A percentile compares a stretch with the other conserved stretches of the same genome.
Conservation (phyloP, 805 yeast species). For the Metschnikowia kunwiensis region DNA sequence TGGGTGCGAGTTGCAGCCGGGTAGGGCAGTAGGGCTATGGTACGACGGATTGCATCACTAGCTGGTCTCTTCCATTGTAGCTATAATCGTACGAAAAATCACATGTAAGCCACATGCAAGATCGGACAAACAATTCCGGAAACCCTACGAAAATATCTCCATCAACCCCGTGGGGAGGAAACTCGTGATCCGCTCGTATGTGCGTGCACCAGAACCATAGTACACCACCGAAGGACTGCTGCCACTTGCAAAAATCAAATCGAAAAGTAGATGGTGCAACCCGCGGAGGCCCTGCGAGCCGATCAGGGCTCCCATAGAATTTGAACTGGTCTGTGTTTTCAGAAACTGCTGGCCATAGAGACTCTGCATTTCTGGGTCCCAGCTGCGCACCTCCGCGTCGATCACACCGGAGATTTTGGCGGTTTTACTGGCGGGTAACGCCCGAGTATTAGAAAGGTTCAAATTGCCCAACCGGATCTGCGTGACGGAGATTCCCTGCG, state of each 20-base stretch:
- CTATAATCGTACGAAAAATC: too few relatives aligned
- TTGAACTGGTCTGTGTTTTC: constrained; percentile 28
- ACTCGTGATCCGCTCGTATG: constrained; percentile 33
- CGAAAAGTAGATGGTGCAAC: constrained; percentile 39
- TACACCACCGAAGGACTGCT: constrained; percentile 32
- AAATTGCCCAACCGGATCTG: constrained; percentile 42
- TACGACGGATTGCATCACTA: too few relatives aligned
- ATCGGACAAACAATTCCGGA: too few relatives aligned
- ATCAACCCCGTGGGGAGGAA: constrained; percentile 32
- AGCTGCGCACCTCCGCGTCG: constrained; percentile 37
- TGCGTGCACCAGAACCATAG: constrained; percentile 43
- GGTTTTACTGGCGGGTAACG: constrained; percentile 17
- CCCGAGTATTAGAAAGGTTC: constrained; percentile 25
- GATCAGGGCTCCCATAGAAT: constrained; percentile 31
- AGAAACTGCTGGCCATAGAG: constrained; percentile 34
- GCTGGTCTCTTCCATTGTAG: too few relatives aligned
- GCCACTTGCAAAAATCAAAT: constrained; percentile 27
- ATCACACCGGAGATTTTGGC: constrained; percentile 26
- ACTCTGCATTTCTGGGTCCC: constrained; percentile 35
- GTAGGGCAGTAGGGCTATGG: too few relatives aligned
- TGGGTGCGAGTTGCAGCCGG: background rate
- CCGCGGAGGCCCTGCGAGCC: constrained; percentile 26
- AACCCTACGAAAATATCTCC: constrained; percentile 21
- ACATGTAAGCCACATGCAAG: too few relatives aligned
- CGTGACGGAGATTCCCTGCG: constrained; percentile 36